Evolutionary conservation across 2,329 filamentous ascomycete species (phyloP).

Genomic region (Pestalotiopsis sp.): DNA sequence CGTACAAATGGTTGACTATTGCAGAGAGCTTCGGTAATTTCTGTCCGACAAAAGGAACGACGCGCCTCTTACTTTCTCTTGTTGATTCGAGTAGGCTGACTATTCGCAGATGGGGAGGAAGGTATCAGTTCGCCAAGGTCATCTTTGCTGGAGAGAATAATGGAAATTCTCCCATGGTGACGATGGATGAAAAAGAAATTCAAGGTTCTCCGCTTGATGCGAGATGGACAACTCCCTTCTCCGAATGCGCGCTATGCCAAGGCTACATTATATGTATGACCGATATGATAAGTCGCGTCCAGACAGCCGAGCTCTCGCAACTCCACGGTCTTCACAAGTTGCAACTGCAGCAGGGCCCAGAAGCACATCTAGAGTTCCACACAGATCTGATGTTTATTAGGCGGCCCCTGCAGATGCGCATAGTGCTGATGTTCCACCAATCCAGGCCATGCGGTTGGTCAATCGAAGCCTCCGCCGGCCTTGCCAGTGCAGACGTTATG

Average conservation of each 20-base stretch:
- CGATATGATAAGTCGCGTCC: not conserved
- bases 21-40: not conserved
- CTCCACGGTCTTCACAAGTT: not conserved
- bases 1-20: not conserved
- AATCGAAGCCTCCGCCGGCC: not conserved
- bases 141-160: not conserved
- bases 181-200: not conserved
- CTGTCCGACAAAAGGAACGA: not conserved
- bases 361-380: not conserved
- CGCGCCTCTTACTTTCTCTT: not conserved
- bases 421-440: slow-evolving; percentile 7
- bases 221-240: not conserved
- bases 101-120: not conserved
- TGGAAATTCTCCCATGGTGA: not conserved
- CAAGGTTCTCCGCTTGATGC: not conserved
- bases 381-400: slow-evolving; percentile 5
- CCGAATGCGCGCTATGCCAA: not conserved
- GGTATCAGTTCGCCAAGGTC: not conserved
- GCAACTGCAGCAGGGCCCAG: not conserved
- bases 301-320: not conserved
- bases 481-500: not conserved
- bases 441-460: not conserved
- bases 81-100: not conserved
- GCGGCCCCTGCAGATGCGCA: not conserved
- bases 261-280: not conserved